Base-by-base conservation (phyloP, 176 grass and related monocot species). In the Carex scoparia region DNA sequence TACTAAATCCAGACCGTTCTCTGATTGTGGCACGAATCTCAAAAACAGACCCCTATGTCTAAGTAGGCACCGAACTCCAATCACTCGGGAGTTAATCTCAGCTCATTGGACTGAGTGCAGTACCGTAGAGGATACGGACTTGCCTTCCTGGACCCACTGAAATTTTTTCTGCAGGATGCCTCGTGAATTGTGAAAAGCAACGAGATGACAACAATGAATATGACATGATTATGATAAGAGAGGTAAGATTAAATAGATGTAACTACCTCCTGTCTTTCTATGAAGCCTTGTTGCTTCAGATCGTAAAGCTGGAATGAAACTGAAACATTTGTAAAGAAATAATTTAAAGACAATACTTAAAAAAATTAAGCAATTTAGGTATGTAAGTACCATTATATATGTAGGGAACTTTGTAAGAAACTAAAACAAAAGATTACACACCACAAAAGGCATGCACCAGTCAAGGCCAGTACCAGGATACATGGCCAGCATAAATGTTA, bases 231-330 rank as follows among this genome's bases (percentile, higher is more conserved):
- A 74, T 59, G 13, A 16, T 74, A 77, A 57, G 27, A 58, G 51
- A 58, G 57, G 74, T 58, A 18, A 58, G 28, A 58, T 78, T 58
- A 7, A 35, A 58, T 55, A 18, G 13, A 57, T 31, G 23, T 30
- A 81, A 69, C 4, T 86, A 81, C 85, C 77, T 86, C 85, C 56
- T 86, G 85, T 86, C 85, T 86, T 81, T 86, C 85, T 59, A 86
- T 86, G 76, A 86, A 86, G 13, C 85, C 85, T 72, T 86, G 85
- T 81, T 86, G 85, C 77, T 86, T 86, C 63, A 86, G 76, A 86
- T 86, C 85, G 48, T 86, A 86, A 66, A 86, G 63, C 79, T 86
- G 73, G 76, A 86, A 86, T 58, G 85, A 81, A 86, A 86, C 85
- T 86, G 85, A 14, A 86, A 86, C 15, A 67, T 35, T 67, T 56